Base-by-base conservation (phyloP, 2,329 filamentous ascomycete species). In the Diaporthe amygdali region DNA sequence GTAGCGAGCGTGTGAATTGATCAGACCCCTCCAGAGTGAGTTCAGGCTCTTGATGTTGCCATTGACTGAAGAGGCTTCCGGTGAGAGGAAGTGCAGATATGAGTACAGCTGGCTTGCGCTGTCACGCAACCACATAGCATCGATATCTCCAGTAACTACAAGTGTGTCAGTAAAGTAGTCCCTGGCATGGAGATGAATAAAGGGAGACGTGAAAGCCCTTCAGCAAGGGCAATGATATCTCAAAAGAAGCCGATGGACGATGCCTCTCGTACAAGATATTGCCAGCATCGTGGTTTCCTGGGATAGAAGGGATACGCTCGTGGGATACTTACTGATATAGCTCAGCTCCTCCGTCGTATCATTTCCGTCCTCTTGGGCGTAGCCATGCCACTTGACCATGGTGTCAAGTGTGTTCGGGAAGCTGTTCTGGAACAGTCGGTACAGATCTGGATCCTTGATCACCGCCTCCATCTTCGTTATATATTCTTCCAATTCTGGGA, bases 111-210 rank as follows among this genome's bases (percentile, higher is more conserved):
- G 92, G 76, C 93, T 93, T 20, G 91, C 89, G 15, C 93, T 96
- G 80, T 97, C 94, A 54, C 95, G 90, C 70, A 97, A 84, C 95
- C 95, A 97, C 83, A 96, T 94, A 0, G 93, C 93, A 77, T 95
- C 92, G 79, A 96, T 96, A 77, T 96, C 93, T 49, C 93, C 94
- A 0, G 93, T 96, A 63, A 95, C 93, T 63, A n/a, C 10, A 8
- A 34, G 27, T 25, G 12, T 47, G 41, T 63, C 22, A 63, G 41
- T 34, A 12, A 34, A 27, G 10, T 7, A n/a, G 17, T 47, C 56
- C 22, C 20, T 17, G 3, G 25, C 30, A 5, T 14, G 15, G 37
- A 39, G 37, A 14, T 39, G 37, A 14, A 8, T 14, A 14, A 12
- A 14, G 37, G 37, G 37, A 39, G 15, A 39, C 6, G 15, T 3